A percentile compares a stretch with the other conserved stretches of the same genome.
phyloP scores from a whole-genome alignment of 2,329 filamentous ascomycete genomes.

The Calonectria ilicicola region DNA sequence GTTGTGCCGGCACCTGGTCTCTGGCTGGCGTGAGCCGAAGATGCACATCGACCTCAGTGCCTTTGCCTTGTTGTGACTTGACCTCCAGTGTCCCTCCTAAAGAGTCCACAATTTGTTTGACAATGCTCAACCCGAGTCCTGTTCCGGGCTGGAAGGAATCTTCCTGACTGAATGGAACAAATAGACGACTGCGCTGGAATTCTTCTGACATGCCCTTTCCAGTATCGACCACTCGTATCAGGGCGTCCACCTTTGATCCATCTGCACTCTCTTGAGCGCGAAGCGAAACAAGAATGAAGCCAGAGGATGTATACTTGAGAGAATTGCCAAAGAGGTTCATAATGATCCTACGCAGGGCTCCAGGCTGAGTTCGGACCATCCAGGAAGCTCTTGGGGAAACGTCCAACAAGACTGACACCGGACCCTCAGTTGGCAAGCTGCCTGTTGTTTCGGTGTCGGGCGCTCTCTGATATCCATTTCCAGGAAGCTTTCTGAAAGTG shows the following conservation, averaged over 20 bases:
- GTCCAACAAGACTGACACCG: constrained; percentile 63
- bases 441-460: constrained; percentile 3
- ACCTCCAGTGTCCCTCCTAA: constrained; percentile 71
- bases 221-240: constrained; percentile 68
- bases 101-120: constrained; percentile 69
- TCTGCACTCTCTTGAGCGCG: constrained; percentile 38
- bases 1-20: neutral
- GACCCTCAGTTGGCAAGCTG: constrained; percentile 35
- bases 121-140: constrained; percentile 73
- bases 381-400: constrained; percentile 60
- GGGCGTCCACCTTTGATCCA: constrained; percentile 37
- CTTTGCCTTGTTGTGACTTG: constrained; percentile 62
- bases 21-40: constrained; percentile 51
- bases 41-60: constrained; percentile 65
- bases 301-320: constrained; percentile 69
- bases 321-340: constrained; percentile 75
- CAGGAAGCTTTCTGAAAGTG: constrained; percentile 46
- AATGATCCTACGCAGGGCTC: constrained; percentile 63
- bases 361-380: constrained; percentile 66
- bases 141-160: constrained; percentile 70
- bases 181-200: constrained; percentile 71
- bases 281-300: constrained; percentile 59
- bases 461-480: neutral
- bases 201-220: constrained; percentile 74
- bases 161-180: constrained; percentile 73